A percentile compares a stretch with the other conserved stretches of the same genome.
phyloP scores from a whole-genome alignment of 306 rosid genomes.

The Corylus heterophylla region DNA sequence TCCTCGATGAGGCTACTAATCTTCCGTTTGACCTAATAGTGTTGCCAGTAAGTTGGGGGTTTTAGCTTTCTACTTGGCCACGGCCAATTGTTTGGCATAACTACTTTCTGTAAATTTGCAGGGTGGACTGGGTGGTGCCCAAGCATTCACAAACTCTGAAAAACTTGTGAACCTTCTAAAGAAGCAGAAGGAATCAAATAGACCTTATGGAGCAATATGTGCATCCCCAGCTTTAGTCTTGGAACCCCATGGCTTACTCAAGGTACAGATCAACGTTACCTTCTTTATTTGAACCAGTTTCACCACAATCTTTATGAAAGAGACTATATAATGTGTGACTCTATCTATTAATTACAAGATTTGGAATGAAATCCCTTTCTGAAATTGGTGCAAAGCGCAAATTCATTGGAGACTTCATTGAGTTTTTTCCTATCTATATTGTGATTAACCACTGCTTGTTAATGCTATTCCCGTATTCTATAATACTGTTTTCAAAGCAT shows the following conservation, averaged over 20 bases:
- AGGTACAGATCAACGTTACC: slow-evolving; percentile 45
- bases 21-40: slow-evolving; percentile 75
- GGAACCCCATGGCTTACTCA: slow-evolving; percentile 90
- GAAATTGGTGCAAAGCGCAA: background rate
- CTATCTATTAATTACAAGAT: background rate
- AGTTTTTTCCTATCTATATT: background rate
- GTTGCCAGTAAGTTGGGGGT: slow-evolving; percentile 65
- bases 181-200: slow-evolving; percentile 68
- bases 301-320: background rate
- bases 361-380: background rate
- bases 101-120: slow-evolving; percentile 31
- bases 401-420: background rate
- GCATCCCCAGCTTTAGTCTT: slow-evolving; percentile 91
- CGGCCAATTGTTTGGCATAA: slow-evolving; percentile 17
- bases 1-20: slow-evolving; percentile 75
- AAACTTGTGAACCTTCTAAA: slow-evolving; percentile 67
- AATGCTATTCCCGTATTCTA: background rate
- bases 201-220: slow-evolving; percentile 90
- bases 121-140: slow-evolving; percentile 99
- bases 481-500: background rate
- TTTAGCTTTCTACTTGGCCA: background rate
- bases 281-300: background rate
- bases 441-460: background rate
- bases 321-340: background rate
- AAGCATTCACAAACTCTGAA: slow-evolving; percentile 78